Percentiles rank a stretch among this genome's conserved stretches.
These are phyloP conservation scores for Plectosphaerella sp. DNA, from an alignment of 2,329 filamentous ascomycete genomes.

Conservation along the genomic window DNA sequence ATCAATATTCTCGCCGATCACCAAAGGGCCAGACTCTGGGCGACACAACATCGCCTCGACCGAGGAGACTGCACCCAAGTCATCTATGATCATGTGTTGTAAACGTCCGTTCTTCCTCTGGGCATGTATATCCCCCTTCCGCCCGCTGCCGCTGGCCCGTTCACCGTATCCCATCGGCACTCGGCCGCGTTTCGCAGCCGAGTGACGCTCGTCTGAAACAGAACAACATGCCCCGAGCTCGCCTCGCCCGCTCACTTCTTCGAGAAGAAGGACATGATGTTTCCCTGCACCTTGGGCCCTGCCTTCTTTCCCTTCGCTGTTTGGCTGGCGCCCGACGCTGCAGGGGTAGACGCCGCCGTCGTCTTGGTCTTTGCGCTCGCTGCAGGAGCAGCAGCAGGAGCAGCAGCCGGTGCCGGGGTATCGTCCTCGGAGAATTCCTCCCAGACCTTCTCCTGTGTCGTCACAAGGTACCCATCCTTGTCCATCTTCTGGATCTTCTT, in stretches of 20 bases:
- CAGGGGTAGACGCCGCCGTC: constrained; percentile 27
- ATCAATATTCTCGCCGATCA: no score
- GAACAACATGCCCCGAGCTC: no score
- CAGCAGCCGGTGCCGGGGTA: constrained; percentile 38
- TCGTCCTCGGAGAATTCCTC: constrained; percentile 94
- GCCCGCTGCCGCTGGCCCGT: not conserved
- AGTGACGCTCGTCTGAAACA: not conserved
- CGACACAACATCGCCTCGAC: no score
- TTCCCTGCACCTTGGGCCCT: constrained; percentile 65
- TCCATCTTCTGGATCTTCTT: constrained; percentile 86
- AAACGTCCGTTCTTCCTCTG: no score
- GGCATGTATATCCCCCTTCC: not conserved
- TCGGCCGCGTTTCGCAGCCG: not conserved
- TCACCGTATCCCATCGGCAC: not conserved
- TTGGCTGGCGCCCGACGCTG: constrained; percentile 34
- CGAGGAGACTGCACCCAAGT: no score
- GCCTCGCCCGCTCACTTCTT: constrained; percentile 56
- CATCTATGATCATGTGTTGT: no score
- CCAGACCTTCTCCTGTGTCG: constrained; percentile 79
- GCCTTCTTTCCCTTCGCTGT: constrained; percentile 49
- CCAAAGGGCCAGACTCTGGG: not conserved
- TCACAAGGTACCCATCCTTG: constrained; percentile 87
- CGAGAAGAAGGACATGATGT: constrained; percentile 87
- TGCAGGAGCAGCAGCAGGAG: constrained; percentile 10
- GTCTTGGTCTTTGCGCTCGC: constrained; percentile 41